Conservation (phyloP, 768 basidiomycete genomes). For the Lactifluus echinatus region DNA sequence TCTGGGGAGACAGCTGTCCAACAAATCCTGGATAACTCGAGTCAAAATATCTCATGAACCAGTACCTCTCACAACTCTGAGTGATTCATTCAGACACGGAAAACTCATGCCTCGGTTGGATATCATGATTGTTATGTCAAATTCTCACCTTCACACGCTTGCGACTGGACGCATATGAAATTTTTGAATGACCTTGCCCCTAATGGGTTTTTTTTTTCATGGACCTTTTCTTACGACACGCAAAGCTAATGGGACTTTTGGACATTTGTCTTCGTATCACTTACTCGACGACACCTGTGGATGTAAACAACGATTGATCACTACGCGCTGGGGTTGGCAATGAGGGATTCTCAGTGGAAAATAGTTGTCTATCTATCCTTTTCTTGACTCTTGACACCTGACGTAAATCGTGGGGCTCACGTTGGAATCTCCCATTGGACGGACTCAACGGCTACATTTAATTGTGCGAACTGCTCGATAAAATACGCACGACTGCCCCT, state of each 20-base stretch:
- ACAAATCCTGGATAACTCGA: slow-evolving; percentile 1
- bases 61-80: background rate
- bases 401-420: background rate
- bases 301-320: background rate
- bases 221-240: background rate
- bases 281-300: background rate
- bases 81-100: background rate
- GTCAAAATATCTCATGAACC: background rate
- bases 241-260: background rate
- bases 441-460: slow-evolving; percentile 6
- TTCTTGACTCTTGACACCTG: no score
- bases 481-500: slow-evolving; percentile 13
- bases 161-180: background rate
- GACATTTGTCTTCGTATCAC: background rate
- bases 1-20: background rate
- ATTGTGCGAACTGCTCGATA: slow-evolving; percentile 3
- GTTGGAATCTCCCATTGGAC: slow-evolving; percentile 1
- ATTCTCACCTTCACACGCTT: background rate
- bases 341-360: background rate
- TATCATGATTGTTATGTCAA: background rate
- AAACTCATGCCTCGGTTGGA: background rate
- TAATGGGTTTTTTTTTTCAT: background rate
- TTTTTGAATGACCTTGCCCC: background rate
- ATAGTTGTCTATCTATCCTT: background rate
- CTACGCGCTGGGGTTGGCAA: background rate